Base-by-base conservation (phyloP, 2,329 filamentous ascomycete species). In the Venturia asperata region DNA sequence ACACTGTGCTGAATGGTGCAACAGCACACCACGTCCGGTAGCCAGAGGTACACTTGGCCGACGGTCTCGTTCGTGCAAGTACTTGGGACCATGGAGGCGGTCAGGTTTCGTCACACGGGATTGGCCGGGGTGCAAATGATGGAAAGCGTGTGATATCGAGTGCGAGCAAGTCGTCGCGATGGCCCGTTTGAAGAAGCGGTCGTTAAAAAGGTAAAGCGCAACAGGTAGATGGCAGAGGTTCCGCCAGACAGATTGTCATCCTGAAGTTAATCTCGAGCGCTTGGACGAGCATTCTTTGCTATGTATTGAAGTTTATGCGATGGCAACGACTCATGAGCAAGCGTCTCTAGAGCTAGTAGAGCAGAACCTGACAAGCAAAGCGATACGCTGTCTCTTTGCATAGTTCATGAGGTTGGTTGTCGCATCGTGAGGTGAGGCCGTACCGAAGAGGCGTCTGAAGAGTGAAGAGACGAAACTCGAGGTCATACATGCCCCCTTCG, bases 171-270 rank as follows among this genome's bases (percentile, higher is more conserved):
- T 58, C 19, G 30, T 58, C 27, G 30, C 52, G 52, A 58, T 58
- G 30, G 47, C 21, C 37, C 52, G 11, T n/a, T 27, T 37, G 11
- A n/a, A 10, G 5, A 27, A 58, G 5, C 13, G 52, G 30, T n/a
- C 7, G 52, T 17, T 58, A 3, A 15, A 39, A 37, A 37, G 15
- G 52, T 13, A 37, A 58, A 15, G 17, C 52, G 52, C 52, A 58
- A 27, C 30, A 58, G 27, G 27, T 58, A 58, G 52, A 58, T 37
- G 52, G 30, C 27, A 58, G 30, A 58, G 7, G 1, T 52, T 58
- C 52, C 52, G 27, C 10, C 52, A 37, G 52, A 37, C 52, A 58
- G n/a, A 58, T 58, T 58, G 52, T n/a, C 52, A 58, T 58, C 52
- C 52, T 39, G 27, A 58, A 37, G n/a, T 37, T 37, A 58, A 58